Evolutionary conservation across 2,329 filamentous ascomycete species (phyloP).

Genomic region (Colletotrichum magnum): DNA sequence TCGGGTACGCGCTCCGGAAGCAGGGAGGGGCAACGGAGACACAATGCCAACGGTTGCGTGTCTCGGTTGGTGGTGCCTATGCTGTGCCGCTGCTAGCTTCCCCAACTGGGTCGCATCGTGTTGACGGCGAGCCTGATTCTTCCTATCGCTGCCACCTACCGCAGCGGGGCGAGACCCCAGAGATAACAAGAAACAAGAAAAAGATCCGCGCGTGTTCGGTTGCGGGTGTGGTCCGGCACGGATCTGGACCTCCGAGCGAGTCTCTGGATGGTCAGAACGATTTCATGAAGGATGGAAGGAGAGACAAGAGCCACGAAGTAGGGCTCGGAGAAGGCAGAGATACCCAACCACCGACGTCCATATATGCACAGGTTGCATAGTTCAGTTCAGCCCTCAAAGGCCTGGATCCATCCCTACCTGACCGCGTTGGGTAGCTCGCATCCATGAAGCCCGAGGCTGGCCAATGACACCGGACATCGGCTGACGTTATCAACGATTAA

Average conservation of each 20-base stretch:
- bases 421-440: constrained; percentile 9
- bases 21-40: not conserved
- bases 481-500: constrained; percentile 26
- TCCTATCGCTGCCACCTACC: not conserved
- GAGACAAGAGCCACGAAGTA: constrained; percentile 7
- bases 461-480: constrained; percentile 15
- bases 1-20: not conserved
- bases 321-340: not conserved
- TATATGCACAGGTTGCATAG: constrained; percentile 9
- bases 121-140: constrained; percentile 3
- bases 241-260: constrained; percentile 11
- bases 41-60: not conserved
- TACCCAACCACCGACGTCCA: constrained; percentile 15
- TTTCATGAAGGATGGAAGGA: not conserved
- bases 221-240: not conserved
- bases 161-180: not conserved
- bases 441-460: not conserved
- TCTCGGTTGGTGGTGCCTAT: no score
- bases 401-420: constrained; percentile 24
- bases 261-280: not conserved
- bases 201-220: not conserved
- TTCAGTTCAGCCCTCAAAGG: constrained; percentile 9
- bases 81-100: constrained; percentile 6
- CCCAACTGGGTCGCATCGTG: constrained; percentile 3
- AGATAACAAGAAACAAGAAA: constrained; percentile 11